A percentile compares a stretch with the other conserved stretches of the same genome.
Evolutionary conservation across 306 rosid genomes (phyloP).

Genomic region (Trichosanthes cucumerina): DNA sequence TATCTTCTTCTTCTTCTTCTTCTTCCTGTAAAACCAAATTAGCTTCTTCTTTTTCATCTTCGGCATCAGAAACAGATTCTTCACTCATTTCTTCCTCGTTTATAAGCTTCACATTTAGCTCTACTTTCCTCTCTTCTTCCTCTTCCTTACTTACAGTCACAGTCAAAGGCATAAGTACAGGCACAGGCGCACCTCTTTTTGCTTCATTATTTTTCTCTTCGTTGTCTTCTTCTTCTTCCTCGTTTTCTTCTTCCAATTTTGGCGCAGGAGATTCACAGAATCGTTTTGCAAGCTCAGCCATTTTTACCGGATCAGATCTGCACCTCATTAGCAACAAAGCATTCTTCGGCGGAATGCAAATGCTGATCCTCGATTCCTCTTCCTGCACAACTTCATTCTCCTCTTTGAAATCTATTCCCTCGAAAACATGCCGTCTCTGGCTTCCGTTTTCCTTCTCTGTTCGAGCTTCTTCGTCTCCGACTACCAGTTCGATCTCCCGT

Average conservation of each 20-base stretch:
- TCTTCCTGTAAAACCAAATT: neutral
- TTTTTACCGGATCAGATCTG: constrained; percentile 95
- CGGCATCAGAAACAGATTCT: constrained; percentile 7
- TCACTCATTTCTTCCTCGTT: constrained; percentile 20
- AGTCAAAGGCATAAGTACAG: neutral
- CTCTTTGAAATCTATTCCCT: constrained; percentile 54
- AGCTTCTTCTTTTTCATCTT: constrained; percentile 11
- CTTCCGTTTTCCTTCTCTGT: constrained; percentile 16
- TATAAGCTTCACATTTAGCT: neutral
- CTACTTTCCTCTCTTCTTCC: constrained; percentile 10
- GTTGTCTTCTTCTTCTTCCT: constrained; percentile 9
- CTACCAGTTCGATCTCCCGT: constrained; percentile 52
- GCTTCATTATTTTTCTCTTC: neutral
- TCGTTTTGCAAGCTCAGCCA: constrained; percentile 80
- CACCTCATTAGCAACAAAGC: constrained; percentile 92
- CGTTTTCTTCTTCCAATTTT: constrained; percentile 16
- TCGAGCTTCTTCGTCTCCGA: constrained; percentile 29
- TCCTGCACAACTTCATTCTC: constrained; percentile 12
- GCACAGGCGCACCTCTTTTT: neutral
- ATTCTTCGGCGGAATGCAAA: constrained; percentile 85
- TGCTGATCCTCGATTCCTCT: constrained; percentile 43
- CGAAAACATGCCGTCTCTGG: constrained; percentile 53
- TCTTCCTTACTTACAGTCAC: neutral
- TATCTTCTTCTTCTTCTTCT: neutral
- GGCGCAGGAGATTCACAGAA: constrained; percentile 67